Evolutionary conservation across 768 basidiomycete genomes (phyloP).

Genomic region (Panus rudis): DNA sequence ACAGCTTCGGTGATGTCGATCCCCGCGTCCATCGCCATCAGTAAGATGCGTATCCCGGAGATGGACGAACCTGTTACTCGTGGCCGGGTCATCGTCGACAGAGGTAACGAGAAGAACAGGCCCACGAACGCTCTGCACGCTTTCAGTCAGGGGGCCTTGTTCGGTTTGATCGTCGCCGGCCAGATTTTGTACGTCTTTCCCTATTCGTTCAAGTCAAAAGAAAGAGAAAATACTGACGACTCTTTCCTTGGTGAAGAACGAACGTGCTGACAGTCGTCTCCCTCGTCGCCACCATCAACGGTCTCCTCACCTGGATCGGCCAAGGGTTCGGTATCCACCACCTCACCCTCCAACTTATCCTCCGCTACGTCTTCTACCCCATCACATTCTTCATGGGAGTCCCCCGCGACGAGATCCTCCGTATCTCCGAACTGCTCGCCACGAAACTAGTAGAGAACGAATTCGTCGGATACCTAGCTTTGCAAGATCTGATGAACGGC

Average conservation of each 20-base stretch:
- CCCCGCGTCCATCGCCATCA: conserved; percentile 89
- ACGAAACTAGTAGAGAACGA: conserved; percentile 87
- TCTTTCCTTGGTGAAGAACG: too few species aligned
- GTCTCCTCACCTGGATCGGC: conserved; percentile 84
- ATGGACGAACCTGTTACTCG: conserved; percentile 80
- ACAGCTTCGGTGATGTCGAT: conserved; percentile 94
- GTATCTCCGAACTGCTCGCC: conserved; percentile 73
- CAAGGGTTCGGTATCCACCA: conserved; percentile 76
- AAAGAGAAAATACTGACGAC: neutral
- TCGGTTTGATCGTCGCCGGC: conserved; percentile 81
- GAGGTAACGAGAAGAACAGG: conserved; percentile 48
- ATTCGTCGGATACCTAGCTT: conserved; percentile 64
- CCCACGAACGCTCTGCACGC: conserved; percentile 84
- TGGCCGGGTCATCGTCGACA: conserved; percentile 72
- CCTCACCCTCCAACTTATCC: conserved; percentile 76
- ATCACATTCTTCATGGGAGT: conserved; percentile 77
- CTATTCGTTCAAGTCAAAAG: neutral
- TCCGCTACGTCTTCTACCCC: conserved; percentile 87
- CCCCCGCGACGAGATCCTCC: conserved; percentile 73
- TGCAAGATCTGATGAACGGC: conserved; percentile 41
- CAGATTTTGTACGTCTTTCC: conserved; percentile 62
- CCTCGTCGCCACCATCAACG: conserved; percentile 77
- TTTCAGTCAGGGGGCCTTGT: conserved; percentile 77
- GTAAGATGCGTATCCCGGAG: conserved; percentile 83
- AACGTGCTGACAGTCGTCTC: conserved; percentile 84